Evolutionary conservation across 2,329 filamentous ascomycete genomes (phyloP).

Genomic region (Colletotrichum lini): DNA sequence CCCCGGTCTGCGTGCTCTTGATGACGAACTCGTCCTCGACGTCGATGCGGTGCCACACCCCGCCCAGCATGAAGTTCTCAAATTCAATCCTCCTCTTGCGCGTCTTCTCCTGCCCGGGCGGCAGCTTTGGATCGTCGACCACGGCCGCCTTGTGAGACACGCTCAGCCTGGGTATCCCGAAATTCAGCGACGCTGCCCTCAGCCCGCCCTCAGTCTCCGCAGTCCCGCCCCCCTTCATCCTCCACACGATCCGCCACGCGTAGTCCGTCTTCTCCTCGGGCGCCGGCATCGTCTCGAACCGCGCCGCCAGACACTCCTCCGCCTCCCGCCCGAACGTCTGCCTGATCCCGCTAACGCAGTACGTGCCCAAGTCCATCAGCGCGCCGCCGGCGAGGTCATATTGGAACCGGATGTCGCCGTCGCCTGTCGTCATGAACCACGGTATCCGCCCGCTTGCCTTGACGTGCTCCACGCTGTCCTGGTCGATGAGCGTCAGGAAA

Average conservation of each 20-base stretch:
- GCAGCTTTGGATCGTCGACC: slow-evolving; percentile 41
- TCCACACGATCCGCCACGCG: slow-evolving; percentile 53
- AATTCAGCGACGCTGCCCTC: slow-evolving; percentile 27
- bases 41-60: slow-evolving; percentile 53
- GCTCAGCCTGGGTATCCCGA: slow-evolving; percentile 43
- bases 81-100: slow-evolving; percentile 49
- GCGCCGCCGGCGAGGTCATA: slow-evolving; percentile 60
- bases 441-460: slow-evolving; percentile 50
- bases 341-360: slow-evolving; percentile 56
- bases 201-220: slow-evolving; percentile 51
- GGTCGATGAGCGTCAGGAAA: slow-evolving; percentile 58
- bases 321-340: slow-evolving; percentile 57
- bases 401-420: slow-evolving; percentile 60
- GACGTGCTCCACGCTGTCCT: slow-evolving; percentile 54
- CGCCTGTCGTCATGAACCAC: slow-evolving; percentile 46
- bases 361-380: slow-evolving; percentile 59
- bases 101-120: slow-evolving; percentile 45
- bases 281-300: slow-evolving; percentile 47
- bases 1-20: slow-evolving; percentile 43
- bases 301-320: slow-evolving; percentile 54
- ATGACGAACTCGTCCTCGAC: slow-evolving; percentile 54
- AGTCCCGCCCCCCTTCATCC: slow-evolving; percentile 57
- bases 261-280: slow-evolving; percentile 53
- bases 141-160: slow-evolving; percentile 43
- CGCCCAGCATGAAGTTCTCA: slow-evolving; percentile 47